Evolutionary conservation across 768 basidiomycete species (phyloP).

Genomic region (Podaxis sp.): DNA sequence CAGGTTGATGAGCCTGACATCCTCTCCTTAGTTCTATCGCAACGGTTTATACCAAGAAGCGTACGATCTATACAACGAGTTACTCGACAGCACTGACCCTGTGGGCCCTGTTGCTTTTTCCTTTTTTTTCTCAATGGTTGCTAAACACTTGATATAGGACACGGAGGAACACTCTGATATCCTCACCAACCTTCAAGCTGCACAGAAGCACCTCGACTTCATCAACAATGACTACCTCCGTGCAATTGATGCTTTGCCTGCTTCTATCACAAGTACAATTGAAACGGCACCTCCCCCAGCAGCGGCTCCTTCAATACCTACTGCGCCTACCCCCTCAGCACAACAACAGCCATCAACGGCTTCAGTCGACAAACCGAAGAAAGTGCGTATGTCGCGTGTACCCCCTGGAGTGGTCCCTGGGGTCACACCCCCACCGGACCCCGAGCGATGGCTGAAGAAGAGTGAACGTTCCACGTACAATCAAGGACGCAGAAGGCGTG

Average conservation of each 20-base stretch:
- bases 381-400: slow-evolving; percentile 64
- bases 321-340: slow-evolving; percentile 31
- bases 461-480: slow-evolving; percentile 67
- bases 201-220: slow-evolving; percentile 84
- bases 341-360: slow-evolving; percentile 34
- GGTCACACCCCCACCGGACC: slow-evolving; percentile 80
- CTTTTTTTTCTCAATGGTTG: not conserved
- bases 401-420: slow-evolving; percentile 77
- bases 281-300: slow-evolving; percentile 63
- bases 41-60: slow-evolving; percentile 73
- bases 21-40: slow-evolving; percentile 62
- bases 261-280: slow-evolving; percentile 48
- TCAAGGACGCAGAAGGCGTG: slow-evolving; percentile 53
- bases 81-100: slow-evolving; percentile 75
- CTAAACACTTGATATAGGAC: slow-evolving; percentile 42
- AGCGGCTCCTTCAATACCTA: slow-evolving; percentile 28
- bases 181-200: slow-evolving; percentile 79
- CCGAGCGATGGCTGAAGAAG: slow-evolving; percentile 89
- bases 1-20: not conserved
- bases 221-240: slow-evolving; percentile 67
- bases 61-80: slow-evolving; percentile 75
- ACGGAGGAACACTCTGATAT: slow-evolving; percentile 90
- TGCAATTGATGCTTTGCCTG: slow-evolving; percentile 60
- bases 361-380: slow-evolving; percentile 32
- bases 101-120: slow-evolving; percentile 43